These are phyloP conservation scores for Clonostachys rosea DNA, from an alignment of 2,329 filamentous ascomycete genomes.

Conservation along the genomic window DNA sequence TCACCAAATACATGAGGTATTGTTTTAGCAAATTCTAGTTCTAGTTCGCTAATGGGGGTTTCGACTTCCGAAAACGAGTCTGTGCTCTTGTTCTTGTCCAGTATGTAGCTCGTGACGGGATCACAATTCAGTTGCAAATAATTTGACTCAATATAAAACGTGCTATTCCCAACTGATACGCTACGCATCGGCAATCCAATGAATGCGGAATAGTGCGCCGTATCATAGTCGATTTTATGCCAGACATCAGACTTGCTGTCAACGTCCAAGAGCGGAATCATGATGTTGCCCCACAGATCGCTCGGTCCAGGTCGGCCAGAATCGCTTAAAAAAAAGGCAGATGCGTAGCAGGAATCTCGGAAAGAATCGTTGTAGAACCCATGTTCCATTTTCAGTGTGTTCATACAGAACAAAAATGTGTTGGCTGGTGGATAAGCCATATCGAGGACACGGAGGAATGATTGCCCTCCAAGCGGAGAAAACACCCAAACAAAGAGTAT, in stretches of 20 bases:
- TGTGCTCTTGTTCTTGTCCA: no score
- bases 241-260: background rate
- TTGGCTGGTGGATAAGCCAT: background rate
- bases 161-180: background rate
- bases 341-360: background rate
- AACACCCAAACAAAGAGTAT: background rate
- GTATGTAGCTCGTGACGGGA: no score
- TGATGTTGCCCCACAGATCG: no score
- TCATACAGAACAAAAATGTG: background rate
- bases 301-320: no score
- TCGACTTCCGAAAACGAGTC: no score
- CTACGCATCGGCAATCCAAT: background rate
- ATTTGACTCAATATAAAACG: background rate
- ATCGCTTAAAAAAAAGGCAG: background rate
- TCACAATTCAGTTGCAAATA: background rate
- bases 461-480: background rate
- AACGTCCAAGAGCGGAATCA: no score
- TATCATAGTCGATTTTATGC: background rate
- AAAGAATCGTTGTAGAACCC: background rate
- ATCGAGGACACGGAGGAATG: background rate
- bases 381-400: background rate
- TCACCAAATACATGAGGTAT: no score
- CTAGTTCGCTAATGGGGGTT: no score
- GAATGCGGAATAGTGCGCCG: background rate
- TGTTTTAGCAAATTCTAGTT: no score